Evolutionary conservation across 78 protist species (phyloP).

Genomic region (Planoprotostelium fungivorum): DNA sequence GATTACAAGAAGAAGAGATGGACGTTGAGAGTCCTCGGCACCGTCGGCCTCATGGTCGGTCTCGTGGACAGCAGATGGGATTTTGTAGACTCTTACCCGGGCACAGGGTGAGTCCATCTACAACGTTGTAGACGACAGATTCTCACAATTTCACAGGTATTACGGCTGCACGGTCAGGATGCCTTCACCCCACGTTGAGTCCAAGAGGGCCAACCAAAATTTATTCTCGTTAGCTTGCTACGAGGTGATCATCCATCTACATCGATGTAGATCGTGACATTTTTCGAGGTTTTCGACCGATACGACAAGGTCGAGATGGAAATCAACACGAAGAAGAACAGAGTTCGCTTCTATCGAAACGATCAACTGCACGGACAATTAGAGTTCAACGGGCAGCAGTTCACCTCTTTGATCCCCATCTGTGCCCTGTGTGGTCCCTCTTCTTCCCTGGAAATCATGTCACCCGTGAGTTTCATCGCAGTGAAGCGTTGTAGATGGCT

Average conservation of each 20-base stretch:
- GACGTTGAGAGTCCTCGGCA: background rate
- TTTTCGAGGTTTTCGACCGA: background rate
- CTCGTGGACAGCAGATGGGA: background rate
- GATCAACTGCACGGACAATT: background rate
- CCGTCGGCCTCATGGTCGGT: background rate
- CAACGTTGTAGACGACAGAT: too few species aligned
- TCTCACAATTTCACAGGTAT: background rate
- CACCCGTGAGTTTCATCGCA: background rate
- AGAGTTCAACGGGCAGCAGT: background rate
- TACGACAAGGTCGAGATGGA: background rate
- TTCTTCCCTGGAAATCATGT: background rate
- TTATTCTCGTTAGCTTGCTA: background rate
- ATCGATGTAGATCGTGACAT: background rate
- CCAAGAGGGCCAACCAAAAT: background rate
- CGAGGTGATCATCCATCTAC: background rate
- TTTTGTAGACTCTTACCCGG: background rate
- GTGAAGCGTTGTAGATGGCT: background rate
- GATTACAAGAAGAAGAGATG: background rate
- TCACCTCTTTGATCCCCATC: background rate
- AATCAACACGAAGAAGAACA: background rate
- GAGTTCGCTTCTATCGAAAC: background rate
- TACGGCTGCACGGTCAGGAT: background rate
- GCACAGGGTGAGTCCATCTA: background rate
- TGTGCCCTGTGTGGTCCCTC: background rate
- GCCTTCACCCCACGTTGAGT: background rate